A percentile compares a stretch with the other conserved stretches of the same genome.
phyloP scores from a whole-genome alignment of 257 asterid species.

The Jacaranda copaia region DNA sequence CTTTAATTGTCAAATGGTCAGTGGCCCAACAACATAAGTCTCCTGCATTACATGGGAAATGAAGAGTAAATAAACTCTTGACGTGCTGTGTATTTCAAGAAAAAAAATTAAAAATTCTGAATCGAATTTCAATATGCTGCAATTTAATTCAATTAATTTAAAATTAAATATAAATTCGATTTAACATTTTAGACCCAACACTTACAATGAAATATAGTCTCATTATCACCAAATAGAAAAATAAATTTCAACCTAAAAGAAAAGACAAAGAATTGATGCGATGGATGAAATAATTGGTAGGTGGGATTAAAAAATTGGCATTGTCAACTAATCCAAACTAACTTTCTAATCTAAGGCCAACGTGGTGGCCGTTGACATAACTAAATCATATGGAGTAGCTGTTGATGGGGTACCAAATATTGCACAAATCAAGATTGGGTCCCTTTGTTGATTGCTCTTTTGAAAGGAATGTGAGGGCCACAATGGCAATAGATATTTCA shows the following conservation, averaged over 20 bases:
- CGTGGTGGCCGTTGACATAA: not conserved
- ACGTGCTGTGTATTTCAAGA: too few relatives aligned
- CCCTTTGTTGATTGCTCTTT: not conserved
- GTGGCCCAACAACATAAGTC: too few relatives aligned
- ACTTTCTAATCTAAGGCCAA: constrained; percentile 13
- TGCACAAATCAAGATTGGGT: not conserved
- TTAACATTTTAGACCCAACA: too few relatives aligned
- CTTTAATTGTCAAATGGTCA: too few relatives aligned
- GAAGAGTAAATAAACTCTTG: too few relatives aligned
- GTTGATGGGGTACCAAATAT: not conserved
- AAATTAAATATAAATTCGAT: too few relatives aligned
- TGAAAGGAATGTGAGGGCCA: not conserved
- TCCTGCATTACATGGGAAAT: too few relatives aligned
- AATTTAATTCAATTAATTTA: too few relatives aligned
- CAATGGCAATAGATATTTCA: not conserved
- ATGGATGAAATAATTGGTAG: constrained; percentile 15
- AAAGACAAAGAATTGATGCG: constrained; percentile 22
- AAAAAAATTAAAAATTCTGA: too few relatives aligned
- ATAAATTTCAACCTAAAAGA: constrained; percentile 12
- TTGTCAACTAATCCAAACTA: constrained; percentile 28
- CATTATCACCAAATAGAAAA: not conserved
- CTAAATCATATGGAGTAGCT: not conserved
- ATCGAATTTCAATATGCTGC: too few relatives aligned
- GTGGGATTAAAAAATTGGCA: constrained; percentile 28
- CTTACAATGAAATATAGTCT: too few relatives aligned